Evolutionary conservation across 2,329 filamentous ascomycete genomes (phyloP), one percentile per base, ranked within the genome.

Genomic region (Geoglossum cookeanum): DNA sequence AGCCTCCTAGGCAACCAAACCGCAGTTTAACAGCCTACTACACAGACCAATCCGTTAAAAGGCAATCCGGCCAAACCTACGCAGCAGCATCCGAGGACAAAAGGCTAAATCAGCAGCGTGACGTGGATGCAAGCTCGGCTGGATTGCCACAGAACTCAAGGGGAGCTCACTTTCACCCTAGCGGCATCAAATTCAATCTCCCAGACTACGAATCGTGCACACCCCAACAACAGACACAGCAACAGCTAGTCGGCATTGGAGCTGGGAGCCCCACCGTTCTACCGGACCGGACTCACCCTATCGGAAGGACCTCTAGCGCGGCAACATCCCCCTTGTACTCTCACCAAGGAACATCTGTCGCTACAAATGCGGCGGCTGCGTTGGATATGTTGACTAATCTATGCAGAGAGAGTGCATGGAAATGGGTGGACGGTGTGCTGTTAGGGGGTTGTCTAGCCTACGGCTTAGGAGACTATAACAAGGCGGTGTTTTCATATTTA

Each of bases 351-450:
- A 35, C 30, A 53, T 53, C 49, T 53, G 27, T 29, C 6, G 15
- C 49, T 53, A 11, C 30, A 22, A 76, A 61, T 87, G 49, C 87
- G 7, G 78, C 75, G 52, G 74, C 78, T 5, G 85, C 85, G 1
- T 70, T 94, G 22, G 79, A 86, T 42, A 79, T 88, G 64, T 74
- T 95, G 22, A 81, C 80, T 15, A 79, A 75, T 61, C 71, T 94
- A 5, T 94, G 88, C 66, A 81, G 85, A 64, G 84, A 91, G 67
- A 87, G 84, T 64, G 78, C 77, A 8, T 92, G 87, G 86, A 79
- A 81, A 63, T 98, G 92, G 92, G 78, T 89, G 56, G 91, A 97
- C 66, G 92, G 92, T 1, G 90, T 97, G 74, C 74, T 97, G 44
- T 74, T 97, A 5, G 88, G 86, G 44, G 92, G 92, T 1, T 97